Evolutionary conservation across 2,329 filamentous ascomycete species (phyloP).

Genomic region (Cordyceps fumosorosea): DNA sequence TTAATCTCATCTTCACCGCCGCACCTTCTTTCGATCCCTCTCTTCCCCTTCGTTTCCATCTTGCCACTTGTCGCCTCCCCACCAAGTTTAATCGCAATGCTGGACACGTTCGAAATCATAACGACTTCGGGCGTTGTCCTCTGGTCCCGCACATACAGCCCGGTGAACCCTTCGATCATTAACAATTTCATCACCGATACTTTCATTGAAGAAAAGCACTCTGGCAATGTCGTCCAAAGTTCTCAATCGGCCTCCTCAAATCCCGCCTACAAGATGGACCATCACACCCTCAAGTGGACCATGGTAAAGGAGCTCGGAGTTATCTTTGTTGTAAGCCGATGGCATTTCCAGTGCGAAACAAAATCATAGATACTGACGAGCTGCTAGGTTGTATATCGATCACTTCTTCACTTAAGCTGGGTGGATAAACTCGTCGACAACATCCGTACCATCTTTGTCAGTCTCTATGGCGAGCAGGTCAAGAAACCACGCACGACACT

Average conservation of each 20-base stretch:
- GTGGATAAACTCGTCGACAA: conserved; percentile 95
- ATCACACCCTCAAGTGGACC: conserved; percentile 93
- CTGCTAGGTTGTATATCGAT: conserved; percentile 85
- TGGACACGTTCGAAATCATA: conserved; percentile 94
- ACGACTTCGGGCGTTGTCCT: conserved; percentile 94
- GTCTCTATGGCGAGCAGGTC: conserved; percentile 82
- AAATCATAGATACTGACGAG: neutral
- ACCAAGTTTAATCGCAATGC: conserved; percentile 48
- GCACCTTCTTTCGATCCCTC: neutral
- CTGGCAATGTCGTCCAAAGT: conserved; percentile 53
- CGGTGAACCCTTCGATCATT: conserved; percentile 74
- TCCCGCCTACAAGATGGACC: conserved; percentile 78
- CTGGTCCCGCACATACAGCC: conserved; percentile 83
- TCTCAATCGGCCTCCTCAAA: conserved; percentile 54
- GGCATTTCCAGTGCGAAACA: conserved; percentile 12
- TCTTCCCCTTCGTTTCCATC: neutral
- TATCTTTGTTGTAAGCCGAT: conserved; percentile 59
- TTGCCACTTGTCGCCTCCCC: conserved; percentile 9
- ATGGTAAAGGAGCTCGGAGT: conserved; percentile 86
- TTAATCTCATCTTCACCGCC: neutral
- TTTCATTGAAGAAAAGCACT: conserved; percentile 89
- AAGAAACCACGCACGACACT: conserved; percentile 72
- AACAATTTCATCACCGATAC: conserved; percentile 94
- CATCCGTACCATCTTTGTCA: conserved; percentile 84
- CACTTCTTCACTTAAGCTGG: conserved; percentile 90